phyloP scores from a whole-genome alignment of 768 basidiomycete species.

The Podaxis sp. region DNA sequence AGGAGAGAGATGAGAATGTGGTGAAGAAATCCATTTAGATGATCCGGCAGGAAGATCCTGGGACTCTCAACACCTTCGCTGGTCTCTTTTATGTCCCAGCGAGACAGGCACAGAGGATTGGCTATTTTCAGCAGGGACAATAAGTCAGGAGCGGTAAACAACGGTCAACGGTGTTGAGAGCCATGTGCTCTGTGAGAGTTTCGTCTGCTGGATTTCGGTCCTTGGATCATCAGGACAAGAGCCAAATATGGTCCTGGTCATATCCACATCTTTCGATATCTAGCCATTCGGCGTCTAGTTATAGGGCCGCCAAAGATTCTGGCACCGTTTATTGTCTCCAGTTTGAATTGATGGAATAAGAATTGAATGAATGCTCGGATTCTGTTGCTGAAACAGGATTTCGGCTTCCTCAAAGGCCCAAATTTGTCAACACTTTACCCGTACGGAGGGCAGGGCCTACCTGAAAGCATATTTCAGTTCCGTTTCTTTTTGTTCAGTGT shows the following conservation, averaged over 20 bases:
- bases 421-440: neutral
- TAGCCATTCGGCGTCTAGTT: neutral
- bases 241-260: neutral
- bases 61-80: neutral
- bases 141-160: neutral
- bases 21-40: conserved; percentile 3
- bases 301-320: neutral
- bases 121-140: neutral
- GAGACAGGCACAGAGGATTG: neutral
- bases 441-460: too few species aligned
- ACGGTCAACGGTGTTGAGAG: too few species aligned
- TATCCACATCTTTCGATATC: neutral
- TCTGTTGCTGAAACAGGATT: neutral
- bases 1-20: neutral
- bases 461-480: too few species aligned
- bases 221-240: neutral
- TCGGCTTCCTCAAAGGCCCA: neutral
- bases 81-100: neutral
- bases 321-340: neutral
- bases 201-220: neutral
- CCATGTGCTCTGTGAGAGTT: too few species aligned
- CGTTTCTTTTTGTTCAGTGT: too few species aligned
- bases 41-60: neutral
- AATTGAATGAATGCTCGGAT: neutral
- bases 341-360: neutral